These are phyloP conservation scores for Cytospora piceicola DNA, from an alignment of 2,329 filamentous ascomycete species.

Conservation along the genomic window DNA sequence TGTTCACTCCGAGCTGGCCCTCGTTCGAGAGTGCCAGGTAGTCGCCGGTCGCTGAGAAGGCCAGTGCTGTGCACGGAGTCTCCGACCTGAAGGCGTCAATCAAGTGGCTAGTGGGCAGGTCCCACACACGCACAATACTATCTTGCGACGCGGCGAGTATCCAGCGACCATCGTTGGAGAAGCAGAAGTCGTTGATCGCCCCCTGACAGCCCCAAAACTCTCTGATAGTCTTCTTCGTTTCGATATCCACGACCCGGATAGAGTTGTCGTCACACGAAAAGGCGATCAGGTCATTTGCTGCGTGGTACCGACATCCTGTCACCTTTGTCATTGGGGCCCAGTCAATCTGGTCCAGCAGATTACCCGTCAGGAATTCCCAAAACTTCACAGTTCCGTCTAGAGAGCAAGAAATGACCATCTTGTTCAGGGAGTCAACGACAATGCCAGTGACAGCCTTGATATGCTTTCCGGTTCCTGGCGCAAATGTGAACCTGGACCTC, in stretches of 20 bases:
- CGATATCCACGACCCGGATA: conserved; percentile 86
- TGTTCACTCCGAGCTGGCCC: conserved; percentile 81
- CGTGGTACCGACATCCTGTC: conserved; percentile 78
- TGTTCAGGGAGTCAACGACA: conserved; percentile 87
- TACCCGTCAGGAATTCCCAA: conserved; percentile 91
- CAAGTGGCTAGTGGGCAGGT: conserved; percentile 91
- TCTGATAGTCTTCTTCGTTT: conserved; percentile 87
- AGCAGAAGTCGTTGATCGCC: conserved; percentile 78
- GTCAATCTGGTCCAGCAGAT: conserved; percentile 77
- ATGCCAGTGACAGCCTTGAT: conserved; percentile 82
- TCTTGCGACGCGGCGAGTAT: conserved; percentile 86
- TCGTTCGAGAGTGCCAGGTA: conserved; percentile 90
- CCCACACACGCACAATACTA: conserved; percentile 83
- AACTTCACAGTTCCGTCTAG: conserved; percentile 95
- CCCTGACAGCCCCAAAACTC: conserved; percentile 85
- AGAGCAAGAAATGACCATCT: conserved; percentile 81
- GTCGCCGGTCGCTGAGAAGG: conserved; percentile 89
- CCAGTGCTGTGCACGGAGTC: conserved; percentile 78
- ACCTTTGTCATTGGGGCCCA: conserved; percentile 80
- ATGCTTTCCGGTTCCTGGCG: conserved; percentile 70
- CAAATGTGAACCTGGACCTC: conserved; percentile 51
- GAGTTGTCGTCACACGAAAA: conserved; percentile 88
- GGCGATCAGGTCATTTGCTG: conserved; percentile 81
- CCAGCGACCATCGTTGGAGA: conserved; percentile 94
- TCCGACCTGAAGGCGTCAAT: conserved; percentile 88